phyloP scores from a whole-genome alignment of 345 rosid genomes.

The Syzygium aromaticum region DNA sequence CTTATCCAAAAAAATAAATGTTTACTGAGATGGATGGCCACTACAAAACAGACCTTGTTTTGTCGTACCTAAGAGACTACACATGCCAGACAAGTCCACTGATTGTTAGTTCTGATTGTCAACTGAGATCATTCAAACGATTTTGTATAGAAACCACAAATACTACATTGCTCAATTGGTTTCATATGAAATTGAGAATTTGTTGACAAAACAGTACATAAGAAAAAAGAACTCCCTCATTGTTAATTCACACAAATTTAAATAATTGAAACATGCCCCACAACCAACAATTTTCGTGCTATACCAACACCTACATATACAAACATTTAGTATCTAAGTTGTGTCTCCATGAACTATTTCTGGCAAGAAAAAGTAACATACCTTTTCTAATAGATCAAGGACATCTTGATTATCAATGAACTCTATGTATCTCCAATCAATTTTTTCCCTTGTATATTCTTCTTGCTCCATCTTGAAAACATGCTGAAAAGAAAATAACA shows the following conservation, averaged over 20 bases:
- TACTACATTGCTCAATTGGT: not conserved
- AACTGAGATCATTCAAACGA: not conserved
- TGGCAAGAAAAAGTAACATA: conserved; percentile 4
- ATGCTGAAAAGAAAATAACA: conserved; percentile 40
- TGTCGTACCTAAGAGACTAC: not conserved
- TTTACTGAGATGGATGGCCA: not conserved
- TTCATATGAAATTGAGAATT: not conserved
- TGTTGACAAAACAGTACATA: not conserved
- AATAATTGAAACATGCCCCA: not conserved
- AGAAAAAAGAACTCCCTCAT: not conserved
- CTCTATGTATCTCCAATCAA: conserved; percentile 98
- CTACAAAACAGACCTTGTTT: not conserved
- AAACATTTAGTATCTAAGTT: not conserved
- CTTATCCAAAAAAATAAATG: not conserved
- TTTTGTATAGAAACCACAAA: not conserved
- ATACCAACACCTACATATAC: not conserved
- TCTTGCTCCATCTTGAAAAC: conserved; percentile 99
- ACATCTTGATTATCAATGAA: conserved; percentile 93
- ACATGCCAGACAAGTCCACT: not conserved
- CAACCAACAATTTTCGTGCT: not conserved
- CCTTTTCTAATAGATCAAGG: conserved; percentile 97
- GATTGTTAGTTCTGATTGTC: not conserved
- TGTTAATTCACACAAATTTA: not conserved
- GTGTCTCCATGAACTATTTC: not conserved
- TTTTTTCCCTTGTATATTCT: conserved; percentile 91